Base-by-base conservation (phyloP, 768 basidiomycete genomes). In the Rhizopogon roseolus region DNA sequence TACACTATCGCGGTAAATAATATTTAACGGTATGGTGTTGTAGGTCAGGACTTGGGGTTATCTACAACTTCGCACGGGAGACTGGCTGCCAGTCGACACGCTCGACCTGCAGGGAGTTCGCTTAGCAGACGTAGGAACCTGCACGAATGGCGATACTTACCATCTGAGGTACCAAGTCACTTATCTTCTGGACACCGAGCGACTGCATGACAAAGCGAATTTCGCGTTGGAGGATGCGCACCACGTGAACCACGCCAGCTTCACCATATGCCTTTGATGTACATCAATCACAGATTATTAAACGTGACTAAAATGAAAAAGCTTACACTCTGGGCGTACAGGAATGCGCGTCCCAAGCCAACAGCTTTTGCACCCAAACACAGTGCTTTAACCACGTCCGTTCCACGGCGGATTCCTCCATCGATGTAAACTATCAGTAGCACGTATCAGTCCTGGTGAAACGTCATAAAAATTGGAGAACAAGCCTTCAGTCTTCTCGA, bases 321-420 rank as follows among this genome's bases (percentile, higher is more conserved):
- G 64, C 80, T 63, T 68, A 90, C 89, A 61, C 88, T 88, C 70
- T 90, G 86, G 1, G 88, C 92, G 62, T 89, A 96, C 10, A 97
- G 76, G 75, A 94, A 90, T 13, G 88, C 78, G 13, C 94, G 76
- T 2, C 94, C 94, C 32, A 97, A 71, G 4, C 94, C 93, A 16
- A 94, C 90, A 7, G 87, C 90, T 57, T 71, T 85, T 3, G 94
- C 94, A 9, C 94, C 94, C 7, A 97, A 75, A 64, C 92, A 95
- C 9, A 96, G 71, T 0, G 93, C 93, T 68, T 96, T 97, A 45
- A 97, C 71, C 14, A 94, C 85, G 71, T 95, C 93, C 54, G 91
- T 93, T 14, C 93, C 93, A 45, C 93, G 80, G 45, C 78, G 75
- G 25, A 90, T 72, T 69, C 56, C 70, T 69, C 93, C 93, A 62